phyloP scores from a whole-genome alignment of 495 filamentous ascomycete genomes.

The Evernia prunastri region DNA sequence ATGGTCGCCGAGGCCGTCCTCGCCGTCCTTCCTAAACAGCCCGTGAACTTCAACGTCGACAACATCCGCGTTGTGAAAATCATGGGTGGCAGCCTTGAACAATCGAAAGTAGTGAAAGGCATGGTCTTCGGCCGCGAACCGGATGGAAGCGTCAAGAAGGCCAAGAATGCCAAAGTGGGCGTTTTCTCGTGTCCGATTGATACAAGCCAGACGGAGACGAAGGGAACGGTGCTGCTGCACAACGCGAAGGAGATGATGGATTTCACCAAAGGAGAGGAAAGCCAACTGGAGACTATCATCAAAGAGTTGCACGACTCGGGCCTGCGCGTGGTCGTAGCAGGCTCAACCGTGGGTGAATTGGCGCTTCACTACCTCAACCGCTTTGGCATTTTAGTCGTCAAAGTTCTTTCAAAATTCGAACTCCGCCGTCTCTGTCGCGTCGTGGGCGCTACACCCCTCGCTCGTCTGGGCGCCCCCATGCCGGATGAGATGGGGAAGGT shows the following conservation, averaged over 20 bases:
- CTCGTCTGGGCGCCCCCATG: slow-evolving; percentile 95
- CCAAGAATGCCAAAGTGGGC: slow-evolving; percentile 85
- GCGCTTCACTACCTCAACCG: slow-evolving; percentile 97
- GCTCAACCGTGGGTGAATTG: slow-evolving; percentile 86
- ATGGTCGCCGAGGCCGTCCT: slow-evolving; percentile 92
- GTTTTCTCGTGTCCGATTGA: slow-evolving; percentile 97
- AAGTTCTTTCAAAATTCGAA: slow-evolving; percentile 98
- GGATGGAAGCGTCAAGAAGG: slow-evolving; percentile 83
- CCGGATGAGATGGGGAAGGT: slow-evolving; percentile 97
- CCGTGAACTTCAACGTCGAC: slow-evolving; percentile 98
- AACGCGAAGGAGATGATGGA: slow-evolving; percentile 98
- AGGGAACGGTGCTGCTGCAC: slow-evolving; percentile 97
- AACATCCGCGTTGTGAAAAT: slow-evolving; percentile 99
- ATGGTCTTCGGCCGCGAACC: slow-evolving; percentile 98
- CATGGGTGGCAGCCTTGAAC: slow-evolving; percentile 92
- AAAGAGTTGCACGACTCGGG: slow-evolving; percentile 96
- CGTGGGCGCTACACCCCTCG: slow-evolving; percentile 91
- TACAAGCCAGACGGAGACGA: slow-evolving; percentile 94
- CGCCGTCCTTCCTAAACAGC: slow-evolving; percentile 92
- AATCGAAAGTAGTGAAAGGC: slow-evolving; percentile 90
- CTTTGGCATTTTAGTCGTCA: slow-evolving; percentile 91
- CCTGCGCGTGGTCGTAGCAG: slow-evolving; percentile 83
- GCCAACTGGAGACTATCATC: slow-evolving; percentile 78
- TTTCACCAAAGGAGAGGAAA: slow-evolving; percentile 95
- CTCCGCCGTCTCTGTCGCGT: slow-evolving; percentile 89